Base-by-base conservation (phyloP, 495 filamentous ascomycete genomes). In the Aspergillus olivimuriae region DNA sequence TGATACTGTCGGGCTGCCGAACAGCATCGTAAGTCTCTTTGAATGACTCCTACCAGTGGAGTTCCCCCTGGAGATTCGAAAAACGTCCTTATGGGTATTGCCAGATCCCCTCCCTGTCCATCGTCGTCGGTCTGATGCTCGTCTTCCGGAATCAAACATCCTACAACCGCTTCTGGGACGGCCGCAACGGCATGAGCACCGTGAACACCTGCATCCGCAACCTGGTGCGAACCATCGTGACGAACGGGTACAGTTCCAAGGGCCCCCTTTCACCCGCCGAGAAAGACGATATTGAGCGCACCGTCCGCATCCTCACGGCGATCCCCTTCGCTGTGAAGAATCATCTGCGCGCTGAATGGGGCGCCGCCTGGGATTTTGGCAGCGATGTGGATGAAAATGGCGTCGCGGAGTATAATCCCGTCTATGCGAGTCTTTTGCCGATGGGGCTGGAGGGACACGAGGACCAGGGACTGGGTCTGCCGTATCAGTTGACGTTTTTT, bases 91-190 rank as follows among this genome's bases (percentile, higher is more conserved):
- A 5, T 11, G 6, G 24, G 24, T 28, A 5, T 28, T 28, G 16
- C 19, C 40, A 81, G 76, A 81, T 89, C 42, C 84, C 84, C 12
- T 82, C 77, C n/a, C 62, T 89, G 1, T 86, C 82, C 16, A 89
- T 89, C 47, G 84, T 89, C 39, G 84, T 88, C 18, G 84, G 84
- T 56, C 56, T 89, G 14, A 87, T 89, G 81, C 82, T 89, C 24
- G 84, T 89, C 33, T 87, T 87, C 69, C 78, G 84, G 11, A 87
- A 89, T 48, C 69, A 75, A 50, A 83, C 81, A 26, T 78, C 73
- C 43, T 86, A 85, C 62, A 83, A 84, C 45, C 70, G 82, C 3
- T 86, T 84, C 63, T 86, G 82, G 82, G 77, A 80, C 22, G 82
- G 82, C 14, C 75, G 80, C 23, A 80, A 78, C 39, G 65, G 74